Evolutionary conservation across 306 rosid genomes (phyloP), one percentile per base, ranked within the genome.

Genomic region (Dicorynia guianensis): DNA sequence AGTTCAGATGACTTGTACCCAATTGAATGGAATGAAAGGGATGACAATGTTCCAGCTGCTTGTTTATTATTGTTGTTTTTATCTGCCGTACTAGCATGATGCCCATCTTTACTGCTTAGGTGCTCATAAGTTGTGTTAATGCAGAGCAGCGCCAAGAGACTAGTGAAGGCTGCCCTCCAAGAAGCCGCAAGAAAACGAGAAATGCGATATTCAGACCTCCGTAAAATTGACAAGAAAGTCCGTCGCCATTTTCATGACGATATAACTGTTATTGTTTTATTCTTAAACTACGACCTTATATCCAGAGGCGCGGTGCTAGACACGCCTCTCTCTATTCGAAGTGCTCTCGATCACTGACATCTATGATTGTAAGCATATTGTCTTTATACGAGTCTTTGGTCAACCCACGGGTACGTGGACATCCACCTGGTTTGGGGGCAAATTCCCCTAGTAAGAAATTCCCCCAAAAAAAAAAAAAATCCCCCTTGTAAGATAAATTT

Each of bases 191-290:
- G 89, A 60, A 91, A 89, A 68, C 83, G 93, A 82, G 93, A 87
- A 72, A 85, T 87, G 93, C 74, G 93, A 36, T 90, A 86, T 68
- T 88, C 93, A 20, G 97, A 92, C 76, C 97, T 92, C 8, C 82
- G 87, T 10, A 86, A 86, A 72, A 86, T 92, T 47, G 97, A 87
- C 86, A 91, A 86, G 95, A 87, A 91, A 71, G 93, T 89, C 47
- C 88, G 97, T 20, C 95, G 97, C 49, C 97, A 91, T 87, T 87
- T 91, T 71, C 97, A 91, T 12, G 97, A 91, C 40, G 95, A 91
- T 74, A 91, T 91, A 79, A 86, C 88, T 54, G 97, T 92, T 75
- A 83, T 92, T 83, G 96, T 92, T 88, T 88, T 92, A 81, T 92
- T 92, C 90, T 78, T 92, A 83, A 90, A 92, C 85, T 90, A 90